Percentiles rank a stretch among this genome's conserved stretches.
Conservation (phyloP, 2,329 filamentous ascomycete genomes). For the Botryotinia narcissicola region DNA sequence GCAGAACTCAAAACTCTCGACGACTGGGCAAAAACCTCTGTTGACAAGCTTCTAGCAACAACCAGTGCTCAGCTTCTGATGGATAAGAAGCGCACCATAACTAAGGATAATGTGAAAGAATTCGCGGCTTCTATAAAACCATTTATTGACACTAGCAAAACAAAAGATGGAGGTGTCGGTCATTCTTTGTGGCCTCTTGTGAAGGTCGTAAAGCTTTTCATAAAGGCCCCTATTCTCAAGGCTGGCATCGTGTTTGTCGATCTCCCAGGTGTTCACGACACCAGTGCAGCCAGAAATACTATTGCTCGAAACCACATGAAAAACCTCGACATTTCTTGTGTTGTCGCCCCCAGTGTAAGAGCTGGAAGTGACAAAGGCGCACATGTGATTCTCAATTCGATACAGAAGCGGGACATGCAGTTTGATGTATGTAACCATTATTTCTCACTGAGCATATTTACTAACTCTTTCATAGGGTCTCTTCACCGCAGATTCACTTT, state of each 20-base stretch:
- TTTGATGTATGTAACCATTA: too few species aligned
- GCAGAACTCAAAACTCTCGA: not conserved
- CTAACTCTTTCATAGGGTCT: too few species aligned
- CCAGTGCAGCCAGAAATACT: slow-evolving; percentile 24
- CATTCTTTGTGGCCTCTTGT: slow-evolving; percentile 28
- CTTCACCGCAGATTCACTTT: too few species aligned
- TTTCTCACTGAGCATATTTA: too few species aligned
- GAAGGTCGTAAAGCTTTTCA: slow-evolving; percentile 23
- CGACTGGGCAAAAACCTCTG: slow-evolving; percentile 29
- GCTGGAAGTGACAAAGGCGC: slow-evolving; percentile 23
- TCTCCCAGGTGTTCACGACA: slow-evolving; percentile 29
- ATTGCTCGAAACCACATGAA: slow-evolving; percentile 25
- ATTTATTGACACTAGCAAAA: slow-evolving; percentile 20
- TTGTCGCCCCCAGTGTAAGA: slow-evolving; percentile 24
- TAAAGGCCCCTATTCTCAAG: slow-evolving; percentile 22
- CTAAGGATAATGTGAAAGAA: too few species aligned
- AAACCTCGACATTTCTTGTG: slow-evolving; percentile 25
- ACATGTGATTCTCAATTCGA: slow-evolving; percentile 25
- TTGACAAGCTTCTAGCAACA: slow-evolving; percentile 24
- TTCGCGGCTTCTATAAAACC: not conserved
- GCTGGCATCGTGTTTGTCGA: slow-evolving; percentile 28
- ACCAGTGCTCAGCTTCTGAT: too few species aligned
- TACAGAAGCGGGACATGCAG: slow-evolving; percentile 23
- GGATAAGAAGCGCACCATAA: too few species aligned
- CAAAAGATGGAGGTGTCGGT: not conserved